Conservation (phyloP, 2,329 filamentous ascomycete genomes). For the Nigrospora oryzae region DNA sequence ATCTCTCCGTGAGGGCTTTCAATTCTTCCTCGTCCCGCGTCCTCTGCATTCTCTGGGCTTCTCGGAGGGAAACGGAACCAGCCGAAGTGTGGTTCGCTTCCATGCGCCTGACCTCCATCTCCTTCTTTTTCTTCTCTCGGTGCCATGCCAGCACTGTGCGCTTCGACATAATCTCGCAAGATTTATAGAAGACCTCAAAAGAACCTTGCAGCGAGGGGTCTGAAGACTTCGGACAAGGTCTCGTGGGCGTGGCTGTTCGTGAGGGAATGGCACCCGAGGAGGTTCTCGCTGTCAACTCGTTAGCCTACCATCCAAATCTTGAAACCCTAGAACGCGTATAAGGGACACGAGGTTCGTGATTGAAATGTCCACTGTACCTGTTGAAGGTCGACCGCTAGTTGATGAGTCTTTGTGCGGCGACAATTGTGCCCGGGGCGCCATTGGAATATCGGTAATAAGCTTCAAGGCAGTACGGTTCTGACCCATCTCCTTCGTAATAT, state of each 20-base stretch:
- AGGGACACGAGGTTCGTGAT: too few species aligned
- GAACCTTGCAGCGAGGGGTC: conserved; percentile 14
- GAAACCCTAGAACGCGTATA: too few species aligned
- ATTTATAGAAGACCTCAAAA: conserved; percentile 9
- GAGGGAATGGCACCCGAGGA: too few species aligned
- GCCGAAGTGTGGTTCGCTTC: not conserved
- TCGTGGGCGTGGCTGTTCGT: too few species aligned
- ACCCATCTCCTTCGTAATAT: not conserved
- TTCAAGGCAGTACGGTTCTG: not conserved
- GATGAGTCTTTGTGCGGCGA: not conserved
- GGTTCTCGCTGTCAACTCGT: too few species aligned
- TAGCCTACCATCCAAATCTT: too few species aligned
- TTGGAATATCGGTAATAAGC: not conserved
- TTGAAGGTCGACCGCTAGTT: not conserved
- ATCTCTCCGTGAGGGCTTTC: not conserved
- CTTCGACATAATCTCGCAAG: conserved; percentile 5
- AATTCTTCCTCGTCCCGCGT: not conserved
- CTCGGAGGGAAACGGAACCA: not conserved
- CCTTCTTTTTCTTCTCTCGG: conserved; percentile 3
- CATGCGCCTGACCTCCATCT: not conserved
- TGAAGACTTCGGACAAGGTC: conserved; percentile 5
- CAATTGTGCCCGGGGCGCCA: not conserved
- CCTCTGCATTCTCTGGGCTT: not conserved
- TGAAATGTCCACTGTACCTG: not conserved
- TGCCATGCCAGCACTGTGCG: conserved; percentile 4